A percentile compares a stretch with the other conserved stretches of the same genome.
Conservation (phyloP, 345 rosid species). For the Gossypioides kirkii region DNA sequence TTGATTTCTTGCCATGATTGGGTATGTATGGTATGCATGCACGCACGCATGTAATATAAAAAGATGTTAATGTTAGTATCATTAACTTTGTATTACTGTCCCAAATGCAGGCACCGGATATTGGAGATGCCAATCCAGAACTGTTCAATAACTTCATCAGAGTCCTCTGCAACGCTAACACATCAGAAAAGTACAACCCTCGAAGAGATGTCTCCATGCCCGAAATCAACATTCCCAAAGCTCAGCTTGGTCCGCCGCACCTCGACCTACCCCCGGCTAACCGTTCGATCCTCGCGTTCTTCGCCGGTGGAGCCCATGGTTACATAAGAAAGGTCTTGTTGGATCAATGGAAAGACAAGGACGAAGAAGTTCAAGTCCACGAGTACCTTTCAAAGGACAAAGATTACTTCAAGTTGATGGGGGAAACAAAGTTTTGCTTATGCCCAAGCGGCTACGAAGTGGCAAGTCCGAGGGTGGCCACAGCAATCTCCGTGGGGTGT, state of each 20-base stretch:
- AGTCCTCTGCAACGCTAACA: slow-evolving; percentile 56
- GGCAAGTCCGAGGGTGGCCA: slow-evolving; percentile 46
- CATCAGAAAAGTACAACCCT: slow-evolving; percentile 56
- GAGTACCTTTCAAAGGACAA: not conserved
- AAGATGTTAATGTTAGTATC: too few relatives aligned
- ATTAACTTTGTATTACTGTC: too few relatives aligned
- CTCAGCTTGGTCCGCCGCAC: slow-evolving; percentile 23
- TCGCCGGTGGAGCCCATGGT: slow-evolving; percentile 44
- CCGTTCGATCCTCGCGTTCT: slow-evolving; percentile 45
- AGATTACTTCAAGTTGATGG: slow-evolving; percentile 22
- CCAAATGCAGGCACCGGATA: slow-evolving; percentile 36
- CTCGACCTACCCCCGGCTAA: slow-evolving; percentile 21
- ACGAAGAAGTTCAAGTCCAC: slow-evolving; percentile 37
- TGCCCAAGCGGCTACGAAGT: slow-evolving; percentile 65
- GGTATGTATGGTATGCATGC: slow-evolving; percentile 22
- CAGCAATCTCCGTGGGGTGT: slow-evolving; percentile 41
- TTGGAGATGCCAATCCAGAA: slow-evolving; percentile 22
- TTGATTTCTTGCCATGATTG: slow-evolving; percentile 60
- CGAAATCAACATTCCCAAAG: slow-evolving; percentile 26
- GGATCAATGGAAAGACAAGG: slow-evolving; percentile 39
- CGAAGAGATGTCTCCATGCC: slow-evolving; percentile 55
- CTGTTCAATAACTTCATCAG: slow-evolving; percentile 32
- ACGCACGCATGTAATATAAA: too few relatives aligned
- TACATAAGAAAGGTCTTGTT: slow-evolving; percentile 33
- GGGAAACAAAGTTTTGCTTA: slow-evolving; percentile 51